Conservation (phyloP, 805 yeast genomes). For the Candida manassasensis region DNA sequence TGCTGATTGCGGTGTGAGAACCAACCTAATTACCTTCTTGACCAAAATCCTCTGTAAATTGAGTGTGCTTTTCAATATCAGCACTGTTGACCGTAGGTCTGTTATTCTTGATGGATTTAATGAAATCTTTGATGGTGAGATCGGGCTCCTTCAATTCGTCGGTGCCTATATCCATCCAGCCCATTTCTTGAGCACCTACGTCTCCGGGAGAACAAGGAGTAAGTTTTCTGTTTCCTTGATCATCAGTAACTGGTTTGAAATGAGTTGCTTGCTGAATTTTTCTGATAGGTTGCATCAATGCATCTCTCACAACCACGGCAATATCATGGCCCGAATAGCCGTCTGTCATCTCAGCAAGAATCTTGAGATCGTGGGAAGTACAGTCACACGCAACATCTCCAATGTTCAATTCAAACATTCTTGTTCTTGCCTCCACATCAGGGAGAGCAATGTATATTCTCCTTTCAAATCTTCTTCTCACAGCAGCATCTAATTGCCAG, state of each 20-base stretch:
- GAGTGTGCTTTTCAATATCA: constrained; percentile 77
- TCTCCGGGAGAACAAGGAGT: constrained; percentile 99
- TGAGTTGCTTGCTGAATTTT: constrained; percentile 95
- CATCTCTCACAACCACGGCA: constrained; percentile 94
- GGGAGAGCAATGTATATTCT: constrained; percentile 95
- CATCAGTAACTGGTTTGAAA: constrained; percentile 59
- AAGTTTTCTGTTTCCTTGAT: constrained; percentile 42
- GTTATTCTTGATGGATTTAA: constrained; percentile 84
- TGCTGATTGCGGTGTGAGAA: background rate
- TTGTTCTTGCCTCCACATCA: constrained; percentile 84
- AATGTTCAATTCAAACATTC: constrained; percentile 91
- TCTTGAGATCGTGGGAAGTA: constrained; percentile 64
- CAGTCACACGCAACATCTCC: constrained; percentile 85
- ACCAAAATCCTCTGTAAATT: constrained; percentile 92
- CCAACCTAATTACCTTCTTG: constrained; percentile 78
- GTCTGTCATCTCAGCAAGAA: constrained; percentile 87
- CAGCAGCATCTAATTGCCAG: constrained; percentile 98
- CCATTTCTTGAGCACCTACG: constrained; percentile 75
- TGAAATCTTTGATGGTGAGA: constrained; percentile 83
- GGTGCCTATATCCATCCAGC: constrained; percentile 88
- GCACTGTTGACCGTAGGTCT: constrained; percentile 91
- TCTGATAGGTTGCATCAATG: constrained; percentile 95
- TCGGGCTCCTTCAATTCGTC: constrained; percentile 90
- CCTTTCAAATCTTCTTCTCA: constrained; percentile 91
- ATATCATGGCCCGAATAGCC: constrained; percentile 98